Evolutionary conservation across 768 basidiomycete genomes (phyloP).

Genomic region (Multifurca ochricompacta): DNA sequence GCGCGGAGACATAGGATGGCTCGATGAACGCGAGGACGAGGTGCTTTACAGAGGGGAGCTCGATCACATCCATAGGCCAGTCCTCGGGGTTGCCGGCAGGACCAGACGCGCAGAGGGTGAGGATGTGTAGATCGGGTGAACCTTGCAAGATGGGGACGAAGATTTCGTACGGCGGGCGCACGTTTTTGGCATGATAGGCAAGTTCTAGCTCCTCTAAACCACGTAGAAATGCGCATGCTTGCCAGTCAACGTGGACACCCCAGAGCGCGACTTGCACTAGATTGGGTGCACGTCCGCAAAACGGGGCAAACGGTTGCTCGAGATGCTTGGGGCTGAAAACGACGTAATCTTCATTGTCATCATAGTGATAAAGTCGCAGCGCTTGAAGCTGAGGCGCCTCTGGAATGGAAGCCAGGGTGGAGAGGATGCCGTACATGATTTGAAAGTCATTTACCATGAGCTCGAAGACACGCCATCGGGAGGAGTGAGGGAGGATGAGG

Average conservation of each 20-base stretch:
- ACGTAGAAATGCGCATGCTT: constrained; percentile 35
- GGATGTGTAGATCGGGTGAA: constrained; percentile 45
- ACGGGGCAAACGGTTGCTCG: constrained; percentile 39
- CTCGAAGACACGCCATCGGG: constrained; percentile 46
- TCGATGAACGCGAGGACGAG: constrained; percentile 30
- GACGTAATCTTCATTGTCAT: constrained; percentile 36
- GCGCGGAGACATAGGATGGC: constrained; percentile 27
- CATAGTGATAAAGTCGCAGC: constrained; percentile 50
- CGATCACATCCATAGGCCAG: constrained; percentile 28
- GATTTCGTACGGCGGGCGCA: constrained; percentile 49
- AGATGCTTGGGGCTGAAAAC: constrained; percentile 38
- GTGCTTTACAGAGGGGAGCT: constrained; percentile 24
- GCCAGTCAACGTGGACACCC: constrained; percentile 70
- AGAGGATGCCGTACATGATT: constrained; percentile 41
- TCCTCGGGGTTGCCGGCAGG: constrained; percentile 37
- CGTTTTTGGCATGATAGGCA: constrained; percentile 54
- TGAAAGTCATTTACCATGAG: constrained; percentile 39
- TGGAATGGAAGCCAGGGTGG: constrained; percentile 35
- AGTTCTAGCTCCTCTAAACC: constrained; percentile 48
- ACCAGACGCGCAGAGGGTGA: constrained; percentile 51
- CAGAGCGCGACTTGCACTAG: constrained; percentile 45
- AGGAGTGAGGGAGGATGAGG: constrained; percentile 44
- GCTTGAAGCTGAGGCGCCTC: constrained; percentile 47
- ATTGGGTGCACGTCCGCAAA: constrained; percentile 44
- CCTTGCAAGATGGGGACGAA: constrained; percentile 44